phyloP scores from a whole-genome alignment of 371 early-diverging fungal genomes.

The Syncephalastrum contaminatum region DNA sequence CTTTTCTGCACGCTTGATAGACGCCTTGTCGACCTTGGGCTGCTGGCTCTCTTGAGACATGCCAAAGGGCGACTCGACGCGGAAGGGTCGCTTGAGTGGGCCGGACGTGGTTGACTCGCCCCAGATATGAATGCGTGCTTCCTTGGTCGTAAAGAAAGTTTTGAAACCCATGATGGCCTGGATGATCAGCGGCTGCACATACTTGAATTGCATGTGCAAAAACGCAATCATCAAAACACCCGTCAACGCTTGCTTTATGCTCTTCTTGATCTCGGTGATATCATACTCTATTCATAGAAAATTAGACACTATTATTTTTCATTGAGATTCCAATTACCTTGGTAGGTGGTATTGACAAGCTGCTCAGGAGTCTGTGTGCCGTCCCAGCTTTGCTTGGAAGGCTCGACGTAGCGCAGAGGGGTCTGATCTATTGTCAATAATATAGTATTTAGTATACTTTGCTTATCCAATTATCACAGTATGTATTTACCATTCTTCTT shows the following conservation, averaged over 20 bases:
- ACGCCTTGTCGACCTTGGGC: slow-evolving; percentile 48
- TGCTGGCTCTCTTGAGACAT: slow-evolving; percentile 26
- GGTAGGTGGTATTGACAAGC: slow-evolving; percentile 31
- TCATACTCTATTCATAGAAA: slow-evolving; percentile 66
- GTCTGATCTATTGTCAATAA: slow-evolving; percentile 29
- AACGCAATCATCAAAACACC: slow-evolving; percentile 66
- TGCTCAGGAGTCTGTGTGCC: slow-evolving; percentile 31
- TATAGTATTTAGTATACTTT: too few species aligned
- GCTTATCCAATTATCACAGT: background rate
- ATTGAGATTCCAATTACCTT: slow-evolving; percentile 17
- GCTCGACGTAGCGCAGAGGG: slow-evolving; percentile 37
- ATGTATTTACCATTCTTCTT: slow-evolving; percentile 39
- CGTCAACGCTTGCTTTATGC: slow-evolving; percentile 64
- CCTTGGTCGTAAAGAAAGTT: slow-evolving; percentile 42
- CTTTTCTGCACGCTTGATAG: slow-evolving; percentile 55
- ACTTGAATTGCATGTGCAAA: slow-evolving; percentile 83
- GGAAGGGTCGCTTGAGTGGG: slow-evolving; percentile 79
- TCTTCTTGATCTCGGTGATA: slow-evolving; percentile 67
- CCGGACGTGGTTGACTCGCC: slow-evolving; percentile 65
- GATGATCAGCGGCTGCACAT: slow-evolving; percentile 70
- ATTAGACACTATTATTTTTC: background rate
- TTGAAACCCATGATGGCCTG: slow-evolving; percentile 22
- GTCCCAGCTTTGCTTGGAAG: slow-evolving; percentile 38
- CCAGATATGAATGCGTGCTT: slow-evolving; percentile 74
- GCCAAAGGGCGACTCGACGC: slow-evolving; percentile 63